Base-by-base conservation (phyloP, 176 grass and related monocot genomes). In the Aechmea fasciata region DNA sequence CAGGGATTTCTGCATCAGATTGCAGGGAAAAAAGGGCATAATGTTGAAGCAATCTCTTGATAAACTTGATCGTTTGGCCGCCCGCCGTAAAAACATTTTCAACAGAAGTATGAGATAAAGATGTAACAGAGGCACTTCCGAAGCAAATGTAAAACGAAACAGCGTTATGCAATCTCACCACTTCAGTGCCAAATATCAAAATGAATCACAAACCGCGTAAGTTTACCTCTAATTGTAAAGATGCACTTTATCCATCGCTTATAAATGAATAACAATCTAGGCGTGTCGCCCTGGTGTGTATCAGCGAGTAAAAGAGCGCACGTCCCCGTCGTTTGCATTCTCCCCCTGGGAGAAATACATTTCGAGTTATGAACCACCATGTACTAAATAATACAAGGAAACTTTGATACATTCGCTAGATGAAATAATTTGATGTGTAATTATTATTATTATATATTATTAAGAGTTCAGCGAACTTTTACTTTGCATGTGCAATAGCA, bases 191-290 rank as follows among this genome's bases (percentile, higher is more conserved):
- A 41, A 41, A 41, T 5, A 41, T 6, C 0, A 41, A 41, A 41
- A 41, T 41, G 23, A 72, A 71, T 17, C 29, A 15, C 6, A 57
- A 10, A 20, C 23, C 2, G 25, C 18, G n/a, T n/a, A 18, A 48
- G 47, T 65, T 78, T 82, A 87, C 88, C 83, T 80, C 83, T 85
- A 72, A 97, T 83, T 85, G 79, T 90, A 65, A 92, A 90, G 73
- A 97, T 85, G 76, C 79, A 87, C 22, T 80, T 71, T 68, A 85
- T 77, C 94, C 89, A 97, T 87, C 94, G 87, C 66, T 90, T 90
- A 52, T 97, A 92, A 67, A 97, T 92, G 77, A 97, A 97, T 49
- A 97, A 2, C 1, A 73, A 77, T 71, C 89, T 84, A 51, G 82
- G 89, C 61, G 13, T 85, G 33, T 97, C 84, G 47, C 89, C 86